Evolutionary conservation across 495 filamentous ascomycete species (phyloP), one percentile per base, ranked within the genome.

Genomic region (Hypoxylon subgilvum): DNA sequence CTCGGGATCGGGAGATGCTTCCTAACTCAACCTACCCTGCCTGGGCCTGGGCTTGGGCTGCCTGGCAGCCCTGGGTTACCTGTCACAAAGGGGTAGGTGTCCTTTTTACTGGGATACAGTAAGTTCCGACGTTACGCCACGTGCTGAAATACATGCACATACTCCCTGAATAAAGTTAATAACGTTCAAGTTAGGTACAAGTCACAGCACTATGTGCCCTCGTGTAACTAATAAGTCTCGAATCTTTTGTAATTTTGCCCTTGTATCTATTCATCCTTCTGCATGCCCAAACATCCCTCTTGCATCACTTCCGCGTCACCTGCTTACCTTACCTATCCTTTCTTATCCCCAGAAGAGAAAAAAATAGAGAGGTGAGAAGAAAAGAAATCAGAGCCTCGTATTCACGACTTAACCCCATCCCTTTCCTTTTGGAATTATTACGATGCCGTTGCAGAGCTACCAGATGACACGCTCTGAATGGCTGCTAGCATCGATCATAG

Each of bases 251-350:
- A 30, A 41, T 46, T 57, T 57, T 57, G 46, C 32, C 22, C 35
- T 38, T 48, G 28, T 57, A 49, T 16, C 22, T 42, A 23, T 12
- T 22, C 3, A 8, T 27, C 23, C 8, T 4, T 27, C 23, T 27
- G 23, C 8, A 27, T 18, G 21, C 51, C 46, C 35, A 64, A 64
- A 58, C 27, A 63, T 45, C 9, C 49, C 31, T 47, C 54, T 64
- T 49, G 61, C 61, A 64, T 64, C 61, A 58, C 38, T 57, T 47
- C 47, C 54, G 49, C 49, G 49, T 64, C 61, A 64, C 53, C 61
- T 64, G 54, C 48, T 57, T 48, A 50, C 53, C 43, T 57, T 47
- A 51, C 54, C 49, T 58, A 55, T 58, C 32, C n/a, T 57, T 43
- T 47, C 35, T 41, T 31, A 10, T 46, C 39, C 52, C 3, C 13